Base-by-base conservation (phyloP, 257 asterid species). In the Nicotiana tabacum region DNA sequence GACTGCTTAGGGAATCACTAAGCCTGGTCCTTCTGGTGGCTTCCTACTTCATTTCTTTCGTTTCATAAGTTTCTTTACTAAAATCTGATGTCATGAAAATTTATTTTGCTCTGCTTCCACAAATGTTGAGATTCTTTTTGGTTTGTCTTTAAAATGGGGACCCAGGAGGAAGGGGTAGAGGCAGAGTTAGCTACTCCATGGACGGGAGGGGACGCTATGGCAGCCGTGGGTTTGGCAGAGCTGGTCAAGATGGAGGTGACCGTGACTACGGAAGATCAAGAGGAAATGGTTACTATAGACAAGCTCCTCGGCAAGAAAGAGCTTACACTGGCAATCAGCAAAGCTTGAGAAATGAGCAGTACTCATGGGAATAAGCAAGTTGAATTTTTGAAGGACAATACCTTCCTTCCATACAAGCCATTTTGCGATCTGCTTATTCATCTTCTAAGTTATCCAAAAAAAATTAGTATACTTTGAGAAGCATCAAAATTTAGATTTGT, bases 101-200 rank as follows among this genome's bases (percentile, higher is more conserved):
- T 48, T 24, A 13, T 6, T 46, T 48, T 13, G 12, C 61, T 48
- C 6, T 74, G 79, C 61, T 48, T 74, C 62, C 37, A 3, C 13
- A 6, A 46, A 11, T 72, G 11, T 51, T 51, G 35, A 74, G 60
- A 27, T 85, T 87, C 37, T 62, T 27, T 32, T 27, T 76, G 21
- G 62, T 27, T 72, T 27, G 27, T 76, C 43, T 76, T 76, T 76
- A 48, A 48, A 51, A 27, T 48, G 27, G 18, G 64, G 64, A 77
- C 83, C 80, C 87, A 95, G 99, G 99, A 91, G 97, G 90, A 83
- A 87, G 97, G 81, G 99, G 97, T 80, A 91, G 97, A 85, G 99
- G 98, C 86, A 89, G 97, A 84, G 76, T 84, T 24, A 89, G 90
- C 91, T 92, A 93, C 91, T 93, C 86, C 77, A 82, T 82, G 87